A percentile compares a stretch with the other conserved stretches of the same genome.
These are phyloP conservation scores for Hirschfeldia incana DNA, from an alignment of 345 rosid genomes.

Conservation along the genomic window DNA sequence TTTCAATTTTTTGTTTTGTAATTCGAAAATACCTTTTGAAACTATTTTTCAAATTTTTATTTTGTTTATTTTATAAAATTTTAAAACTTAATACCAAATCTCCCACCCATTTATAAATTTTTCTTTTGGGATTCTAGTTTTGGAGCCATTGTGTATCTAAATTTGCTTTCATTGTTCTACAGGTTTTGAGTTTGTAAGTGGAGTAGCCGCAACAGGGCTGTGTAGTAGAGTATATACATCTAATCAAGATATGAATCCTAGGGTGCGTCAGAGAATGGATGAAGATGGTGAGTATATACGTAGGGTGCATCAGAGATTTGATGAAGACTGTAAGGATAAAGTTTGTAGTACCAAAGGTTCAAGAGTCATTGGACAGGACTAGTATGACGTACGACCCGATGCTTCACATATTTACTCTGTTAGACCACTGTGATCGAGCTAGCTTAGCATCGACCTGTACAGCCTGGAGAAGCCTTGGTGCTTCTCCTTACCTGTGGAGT, in stretches of 20 bases:
- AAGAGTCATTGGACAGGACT: slow-evolving; percentile 57
- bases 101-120: too few species aligned
- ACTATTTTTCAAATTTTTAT: too few species aligned
- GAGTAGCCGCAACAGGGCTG: background rate
- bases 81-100: too few species aligned
- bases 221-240: background rate
- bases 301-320: slow-evolving; percentile 44
- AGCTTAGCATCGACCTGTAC: slow-evolving; percentile 69
- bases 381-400: slow-evolving; percentile 66
- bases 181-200: background rate
- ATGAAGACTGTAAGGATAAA: slow-evolving; percentile 20
- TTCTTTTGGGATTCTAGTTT: too few species aligned
- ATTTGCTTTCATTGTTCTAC: too few species aligned
- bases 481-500: slow-evolving; percentile 66
- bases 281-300: slow-evolving; percentile 50
- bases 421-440: slow-evolving; percentile 69
- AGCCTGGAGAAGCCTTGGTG: slow-evolving; percentile 60
- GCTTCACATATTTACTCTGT: slow-evolving; percentile 58
- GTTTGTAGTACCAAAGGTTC: slow-evolving; percentile 37
- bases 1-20: too few species aligned
- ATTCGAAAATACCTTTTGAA: too few species aligned
- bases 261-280: slow-evolving; percentile 62
- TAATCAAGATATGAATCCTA: slow-evolving; percentile 57
- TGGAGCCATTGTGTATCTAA: too few species aligned
- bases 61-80: too few species aligned